Evolutionary conservation across 1,139 yeast genomes (phyloP), one percentile per base, ranked within the genome.

Genomic region (Geotrichum fermentans): DNA sequence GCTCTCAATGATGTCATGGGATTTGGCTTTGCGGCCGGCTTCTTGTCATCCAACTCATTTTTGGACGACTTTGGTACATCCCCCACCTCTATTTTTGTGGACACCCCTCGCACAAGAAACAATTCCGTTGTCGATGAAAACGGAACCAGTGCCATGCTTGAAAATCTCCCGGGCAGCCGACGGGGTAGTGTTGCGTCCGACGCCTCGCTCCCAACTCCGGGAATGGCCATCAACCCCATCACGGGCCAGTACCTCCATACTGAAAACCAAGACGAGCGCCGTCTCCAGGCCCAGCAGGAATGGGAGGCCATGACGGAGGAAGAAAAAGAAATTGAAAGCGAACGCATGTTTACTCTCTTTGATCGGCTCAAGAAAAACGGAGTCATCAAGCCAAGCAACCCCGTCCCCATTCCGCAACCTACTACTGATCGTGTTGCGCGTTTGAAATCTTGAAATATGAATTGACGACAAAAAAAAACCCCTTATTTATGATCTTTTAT

Each of bases 311-410:
- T 77, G 67, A 69, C 77, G 0, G 71, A 69, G 14, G 76, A 73
- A 49, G 82, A 78, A 55, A 77, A 78, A 57, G 79, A 76, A 52
- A 58, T 60, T 10, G 82, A 78, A 56, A 77, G 81, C 1, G 80
- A 77, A 49, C 70, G 74, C 54, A 61, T 78, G 58, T 75, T 73
- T 58, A 73, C 68, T 3, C 52, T 77, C 3, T 75, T 78, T 56
- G 79, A 75, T 35, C 63, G 76, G 54, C 70, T 75, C 65, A 76
- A 73, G 50, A 70, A 70, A 57, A 72, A 67, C 48, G 77, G 79
- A 0, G 63, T n/a, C n/a, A n/a, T n/a, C n/a, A n/a, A n/a, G n/a
- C n/a, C n/a, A n/a, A n/a, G n/a, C n/a, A n/a, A n/a, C n/a, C n/a
- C n/a, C n/a, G n/a, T n/a, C n/a, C n/a, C n/a, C n/a, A n/a, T n/a